Conservation (phyloP, 768 basidiomycete genomes). For the Pilatotrama ljubarskyi region DNA sequence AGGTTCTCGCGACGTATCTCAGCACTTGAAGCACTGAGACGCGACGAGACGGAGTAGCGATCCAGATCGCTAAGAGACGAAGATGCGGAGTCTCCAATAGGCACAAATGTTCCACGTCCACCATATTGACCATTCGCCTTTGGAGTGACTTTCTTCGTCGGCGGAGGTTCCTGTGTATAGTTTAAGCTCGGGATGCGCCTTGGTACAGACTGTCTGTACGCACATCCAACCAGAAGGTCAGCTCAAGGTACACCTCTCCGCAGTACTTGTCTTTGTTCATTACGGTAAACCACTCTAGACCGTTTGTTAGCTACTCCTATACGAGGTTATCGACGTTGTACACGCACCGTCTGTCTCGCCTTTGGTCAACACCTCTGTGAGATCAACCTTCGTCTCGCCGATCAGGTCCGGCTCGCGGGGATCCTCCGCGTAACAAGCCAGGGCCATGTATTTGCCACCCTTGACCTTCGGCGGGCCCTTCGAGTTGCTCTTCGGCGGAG, state of each 20-base stretch:
- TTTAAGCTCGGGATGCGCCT: too few relatives aligned
- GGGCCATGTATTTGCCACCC: slow-evolving; percentile 71
- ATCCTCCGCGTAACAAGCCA: slow-evolving; percentile 95
- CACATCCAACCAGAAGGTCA: slow-evolving; percentile 97
- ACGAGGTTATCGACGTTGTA: not conserved
- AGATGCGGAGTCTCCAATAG: slow-evolving; percentile 33
- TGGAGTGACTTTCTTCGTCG: slow-evolving; percentile 61
- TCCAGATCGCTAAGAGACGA: slow-evolving; percentile 26
- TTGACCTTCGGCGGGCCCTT: slow-evolving; percentile 50
- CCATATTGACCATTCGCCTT: slow-evolving; percentile 64
- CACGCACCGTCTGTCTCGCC: slow-evolving; percentile 94
- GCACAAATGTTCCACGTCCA: slow-evolving; percentile 75
- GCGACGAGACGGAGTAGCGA: slow-evolving; percentile 8
- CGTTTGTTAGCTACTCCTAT: slow-evolving; percentile 16
- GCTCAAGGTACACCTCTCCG: slow-evolving; percentile 93
- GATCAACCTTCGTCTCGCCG: slow-evolving; percentile 85
- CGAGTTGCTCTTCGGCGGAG: slow-evolving; percentile 63
- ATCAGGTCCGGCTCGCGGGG: slow-evolving; percentile 93
- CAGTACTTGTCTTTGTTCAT: slow-evolving; percentile 90
- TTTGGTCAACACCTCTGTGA: slow-evolving; percentile 87
- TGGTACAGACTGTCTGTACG: slow-evolving; percentile 29
- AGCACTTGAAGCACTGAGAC: slow-evolving; percentile 20
- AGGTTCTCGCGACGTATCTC: slow-evolving; percentile 48
- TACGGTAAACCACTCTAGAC: slow-evolving; percentile 90
- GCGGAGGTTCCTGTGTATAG: slow-evolving; percentile 63